Conservation (phyloP, 768 basidiomycete genomes). For the Boletus insuetus region DNA sequence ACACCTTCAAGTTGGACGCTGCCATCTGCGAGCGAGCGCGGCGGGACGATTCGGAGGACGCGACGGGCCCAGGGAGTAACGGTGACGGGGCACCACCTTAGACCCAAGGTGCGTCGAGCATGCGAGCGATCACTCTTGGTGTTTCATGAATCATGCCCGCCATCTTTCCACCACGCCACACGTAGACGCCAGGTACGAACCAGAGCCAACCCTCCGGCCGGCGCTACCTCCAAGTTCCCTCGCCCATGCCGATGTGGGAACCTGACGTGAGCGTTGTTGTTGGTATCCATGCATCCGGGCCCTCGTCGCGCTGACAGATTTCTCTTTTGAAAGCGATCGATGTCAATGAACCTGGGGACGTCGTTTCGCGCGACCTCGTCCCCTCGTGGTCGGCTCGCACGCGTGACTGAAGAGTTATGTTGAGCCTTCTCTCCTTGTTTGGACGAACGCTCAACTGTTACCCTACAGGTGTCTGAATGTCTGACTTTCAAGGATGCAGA, state of each 20-base stretch:
- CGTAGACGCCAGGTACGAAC: not conserved
- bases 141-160: no score
- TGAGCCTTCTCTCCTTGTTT: not conserved
- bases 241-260: constrained; percentile 11
- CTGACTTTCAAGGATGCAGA: not conserved
- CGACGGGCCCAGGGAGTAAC: not conserved
- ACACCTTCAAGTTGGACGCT: constrained; percentile 6
- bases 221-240: constrained; percentile 18
- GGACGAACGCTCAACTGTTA: not conserved
- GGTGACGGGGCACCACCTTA: not conserved
- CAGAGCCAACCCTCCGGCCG: not conserved
- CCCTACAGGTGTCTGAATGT: constrained; percentile 7
- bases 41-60: not conserved
- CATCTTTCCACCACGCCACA: no score
- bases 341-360: not conserved
- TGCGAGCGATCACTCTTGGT: no score
- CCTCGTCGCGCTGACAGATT: not conserved
- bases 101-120: not conserved
- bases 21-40: not conserved
- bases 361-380: constrained; percentile 13
- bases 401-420: constrained; percentile 22
- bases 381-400: constrained; percentile 10
- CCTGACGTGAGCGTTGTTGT: constrained; percentile 1
- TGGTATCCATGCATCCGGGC: not conserved
- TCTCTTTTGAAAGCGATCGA: not conserved